Evolutionary conservation across 768 basidiomycete species (phyloP).

Genomic region (Cyathus striatus): DNA sequence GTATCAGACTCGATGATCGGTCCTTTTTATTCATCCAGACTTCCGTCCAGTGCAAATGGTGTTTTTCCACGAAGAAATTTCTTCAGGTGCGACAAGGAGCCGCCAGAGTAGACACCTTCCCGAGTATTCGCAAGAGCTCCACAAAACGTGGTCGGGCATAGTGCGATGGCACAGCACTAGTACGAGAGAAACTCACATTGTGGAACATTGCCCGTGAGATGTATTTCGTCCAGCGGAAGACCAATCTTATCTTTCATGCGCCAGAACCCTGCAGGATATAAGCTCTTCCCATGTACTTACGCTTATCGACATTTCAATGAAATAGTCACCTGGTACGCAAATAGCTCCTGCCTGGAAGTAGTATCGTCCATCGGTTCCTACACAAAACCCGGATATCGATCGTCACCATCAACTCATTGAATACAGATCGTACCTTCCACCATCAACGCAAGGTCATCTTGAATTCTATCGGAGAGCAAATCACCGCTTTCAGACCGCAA

Average conservation of each 20-base stretch:
- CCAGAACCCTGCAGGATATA: conserved; percentile 55
- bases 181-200: conserved; percentile 65
- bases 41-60: too few relatives aligned
- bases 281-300: too few relatives aligned
- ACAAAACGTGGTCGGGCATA: too few relatives aligned
- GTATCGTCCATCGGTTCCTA: conserved; percentile 63
- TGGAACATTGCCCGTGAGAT: conserved; percentile 65
- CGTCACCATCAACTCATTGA: not conserved
- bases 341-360: conserved; percentile 75
- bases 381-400: not conserved
- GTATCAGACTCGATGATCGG: too few relatives aligned
- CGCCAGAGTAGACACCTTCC: too few relatives aligned
- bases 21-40: too few relatives aligned
- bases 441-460: conserved; percentile 58
- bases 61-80: too few relatives aligned
- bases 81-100: too few relatives aligned
- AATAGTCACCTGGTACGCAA: conserved; percentile 55
- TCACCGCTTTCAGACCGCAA: conserved; percentile 2
- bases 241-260: conserved; percentile 75
- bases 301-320: too few relatives aligned
- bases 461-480: conserved; percentile 28
- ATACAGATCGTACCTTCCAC: conserved; percentile 39
- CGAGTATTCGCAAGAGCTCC: too few relatives aligned
- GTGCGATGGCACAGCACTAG: too few relatives aligned
- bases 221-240: conserved; percentile 66